phyloP scores from a whole-genome alignment of 2,329 filamentous ascomycete genomes.

The Pyrenophora seminiperda region DNA sequence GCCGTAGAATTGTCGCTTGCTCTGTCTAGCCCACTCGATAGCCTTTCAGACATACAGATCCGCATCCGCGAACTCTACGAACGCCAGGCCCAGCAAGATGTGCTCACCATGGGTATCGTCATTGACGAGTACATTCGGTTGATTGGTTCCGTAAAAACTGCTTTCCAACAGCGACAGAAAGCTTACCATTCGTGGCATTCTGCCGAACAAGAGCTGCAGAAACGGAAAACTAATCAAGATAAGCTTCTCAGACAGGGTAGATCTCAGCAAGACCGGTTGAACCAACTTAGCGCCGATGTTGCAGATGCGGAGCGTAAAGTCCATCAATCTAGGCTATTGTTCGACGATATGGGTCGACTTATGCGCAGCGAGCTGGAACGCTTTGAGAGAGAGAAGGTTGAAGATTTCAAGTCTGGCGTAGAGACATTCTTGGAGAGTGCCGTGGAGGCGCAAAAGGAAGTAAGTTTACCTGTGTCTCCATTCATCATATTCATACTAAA shows the following conservation, averaged over 20 bases:
- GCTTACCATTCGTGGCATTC: slow-evolving; percentile 93
- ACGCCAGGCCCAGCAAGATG: slow-evolving; percentile 94
- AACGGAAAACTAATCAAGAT: slow-evolving; percentile 86
- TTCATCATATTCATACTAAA: slow-evolving; percentile 17
- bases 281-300: slow-evolving; percentile 90
- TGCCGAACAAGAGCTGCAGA: slow-evolving; percentile 87
- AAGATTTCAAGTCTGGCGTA: slow-evolving; percentile 97
- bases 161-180: slow-evolving; percentile 91
- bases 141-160: slow-evolving; percentile 92
- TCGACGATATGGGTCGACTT: slow-evolving; percentile 95
- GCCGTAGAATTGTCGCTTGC: slow-evolving; percentile 89
- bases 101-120: slow-evolving; percentile 93
- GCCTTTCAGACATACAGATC: slow-evolving; percentile 88
- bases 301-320: slow-evolving; percentile 93
- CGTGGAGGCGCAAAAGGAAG: slow-evolving; percentile 98
- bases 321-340: slow-evolving; percentile 84
- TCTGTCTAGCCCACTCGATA: slow-evolving; percentile 86
- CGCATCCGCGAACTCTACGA: slow-evolving; percentile 95
- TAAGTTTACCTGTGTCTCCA: slow-evolving; percentile 51
- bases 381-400: slow-evolving; percentile 96
- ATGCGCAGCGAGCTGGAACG: slow-evolving; percentile 91
- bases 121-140: slow-evolving; percentile 98
- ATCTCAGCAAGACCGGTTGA: slow-evolving; percentile 92
- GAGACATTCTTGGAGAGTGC: slow-evolving; percentile 97
- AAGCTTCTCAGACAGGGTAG: slow-evolving; percentile 94